Conservation (phyloP, 805 yeast genomes). For the Yarrowia divulgata region DNA sequence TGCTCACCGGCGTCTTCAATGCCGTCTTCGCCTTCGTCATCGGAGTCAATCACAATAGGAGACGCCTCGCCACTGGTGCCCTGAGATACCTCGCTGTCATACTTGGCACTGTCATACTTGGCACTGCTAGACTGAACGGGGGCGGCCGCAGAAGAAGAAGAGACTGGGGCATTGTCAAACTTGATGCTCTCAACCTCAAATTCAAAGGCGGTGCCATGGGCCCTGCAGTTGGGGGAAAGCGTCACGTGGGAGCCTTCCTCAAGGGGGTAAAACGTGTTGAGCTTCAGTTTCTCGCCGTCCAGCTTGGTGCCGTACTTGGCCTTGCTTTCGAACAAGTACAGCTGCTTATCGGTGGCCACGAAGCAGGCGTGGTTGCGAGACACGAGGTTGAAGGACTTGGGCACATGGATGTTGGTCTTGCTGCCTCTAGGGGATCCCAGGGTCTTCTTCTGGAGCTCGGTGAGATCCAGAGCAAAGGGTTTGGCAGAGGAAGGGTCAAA, state of each 20-base stretch:
- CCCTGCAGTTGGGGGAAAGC: slow-evolving; percentile 6
- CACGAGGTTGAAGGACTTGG: slow-evolving; percentile 1
- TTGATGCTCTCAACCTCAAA: not conserved
- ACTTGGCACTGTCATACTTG: not conserved
- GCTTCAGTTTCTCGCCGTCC: slow-evolving; percentile 1
- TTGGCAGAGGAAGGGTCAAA: not conserved
- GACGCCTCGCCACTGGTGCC: not conserved
- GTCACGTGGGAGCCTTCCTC: slow-evolving; percentile 2
- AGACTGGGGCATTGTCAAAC: not conserved
- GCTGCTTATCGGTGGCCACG: slow-evolving; percentile 11
- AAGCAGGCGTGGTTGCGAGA: slow-evolving; percentile 16
- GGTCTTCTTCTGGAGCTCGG: not conserved
- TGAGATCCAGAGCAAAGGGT: not conserved
- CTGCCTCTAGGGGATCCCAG: not conserved
- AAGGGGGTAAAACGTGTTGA: not conserved
- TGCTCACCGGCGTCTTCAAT: not conserved
- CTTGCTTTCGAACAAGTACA: slow-evolving; percentile 8
- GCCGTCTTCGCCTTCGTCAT: not conserved
- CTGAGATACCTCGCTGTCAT: not conserved
- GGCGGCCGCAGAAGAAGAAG: not conserved
- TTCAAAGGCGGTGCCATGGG: not conserved
- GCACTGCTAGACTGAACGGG: not conserved
- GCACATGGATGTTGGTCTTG: slow-evolving; percentile 7
- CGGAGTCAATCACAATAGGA: not conserved
- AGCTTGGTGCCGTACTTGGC: slow-evolving; percentile 28